phyloP scores from a whole-genome alignment of 139 green algal species.

The Mesostigma viride region DNA sequence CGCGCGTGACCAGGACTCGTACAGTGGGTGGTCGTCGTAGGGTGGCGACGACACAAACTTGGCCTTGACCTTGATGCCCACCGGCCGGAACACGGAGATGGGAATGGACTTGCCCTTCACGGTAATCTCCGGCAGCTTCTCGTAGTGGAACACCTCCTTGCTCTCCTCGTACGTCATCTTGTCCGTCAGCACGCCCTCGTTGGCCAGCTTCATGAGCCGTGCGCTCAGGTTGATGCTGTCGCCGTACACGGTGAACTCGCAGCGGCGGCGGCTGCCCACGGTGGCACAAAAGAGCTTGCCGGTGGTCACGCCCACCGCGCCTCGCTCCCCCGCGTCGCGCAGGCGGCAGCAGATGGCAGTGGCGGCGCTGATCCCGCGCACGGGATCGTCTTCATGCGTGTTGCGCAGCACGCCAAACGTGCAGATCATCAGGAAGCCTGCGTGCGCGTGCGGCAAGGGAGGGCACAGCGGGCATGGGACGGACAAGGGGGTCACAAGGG shows the following conservation, averaged over 20 bases:
- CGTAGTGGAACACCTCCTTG: not conserved
- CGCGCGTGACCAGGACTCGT: not conserved
- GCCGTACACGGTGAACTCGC: constrained; percentile 77
- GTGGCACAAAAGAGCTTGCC: constrained; percentile 66
- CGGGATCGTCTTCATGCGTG: constrained; percentile 51
- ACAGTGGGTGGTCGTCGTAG: too few species aligned
- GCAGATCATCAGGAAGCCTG: constrained; percentile 67
- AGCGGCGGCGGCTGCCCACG: constrained; percentile 55
- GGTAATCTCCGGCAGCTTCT: not conserved
- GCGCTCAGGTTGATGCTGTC: constrained; percentile 66
- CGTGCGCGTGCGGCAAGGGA: too few species aligned
- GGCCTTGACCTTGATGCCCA: not conserved
- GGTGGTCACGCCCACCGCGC: constrained; percentile 29
- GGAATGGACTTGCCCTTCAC: not conserved
- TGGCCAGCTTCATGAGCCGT: constrained; percentile 11
- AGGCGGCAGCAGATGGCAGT: constrained; percentile 30
- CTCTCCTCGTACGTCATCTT: not conserved
- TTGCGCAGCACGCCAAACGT: constrained; percentile 65
- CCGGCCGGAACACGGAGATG: not conserved
- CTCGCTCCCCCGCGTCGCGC: not conserved
- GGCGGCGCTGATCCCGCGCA: constrained; percentile 39
- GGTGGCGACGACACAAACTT: too few species aligned
- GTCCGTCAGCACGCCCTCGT: not conserved
- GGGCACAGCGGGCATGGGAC: too few species aligned
- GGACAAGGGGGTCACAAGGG: too few species aligned